Percentiles rank a stretch among this genome's conserved stretches.
phyloP scores from a whole-genome alignment of 306 rosid genomes.

The Boehmeria nivea region DNA sequence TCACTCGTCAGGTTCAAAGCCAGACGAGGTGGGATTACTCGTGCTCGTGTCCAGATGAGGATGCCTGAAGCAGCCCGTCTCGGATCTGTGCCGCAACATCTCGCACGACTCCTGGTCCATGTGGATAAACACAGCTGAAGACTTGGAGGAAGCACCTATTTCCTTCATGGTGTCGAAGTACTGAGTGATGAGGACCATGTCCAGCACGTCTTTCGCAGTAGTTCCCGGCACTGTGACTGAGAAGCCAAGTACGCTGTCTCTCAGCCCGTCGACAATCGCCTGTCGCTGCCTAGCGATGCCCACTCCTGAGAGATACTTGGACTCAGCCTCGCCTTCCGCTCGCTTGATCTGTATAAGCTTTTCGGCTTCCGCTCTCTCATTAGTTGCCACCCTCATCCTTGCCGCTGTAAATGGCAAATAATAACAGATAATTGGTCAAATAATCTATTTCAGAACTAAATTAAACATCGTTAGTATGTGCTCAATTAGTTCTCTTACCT shows the following conservation, averaged over 20 bases:
- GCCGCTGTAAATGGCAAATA: slow-evolving; percentile 21
- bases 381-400: slow-evolving; percentile 25
- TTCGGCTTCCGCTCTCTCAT: slow-evolving; percentile 23
- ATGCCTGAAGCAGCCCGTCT: slow-evolving; percentile 20
- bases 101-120: slow-evolving; percentile 30
- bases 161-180: slow-evolving; percentile 82
- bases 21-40: too few relatives aligned
- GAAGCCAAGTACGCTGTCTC: slow-evolving; percentile 22
- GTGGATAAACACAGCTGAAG: slow-evolving; percentile 75
- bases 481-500: too few relatives aligned
- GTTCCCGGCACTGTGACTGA: slow-evolving; percentile 21
- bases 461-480: too few relatives aligned
- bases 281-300: slow-evolving; percentile 28
- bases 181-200: slow-evolving; percentile 79
- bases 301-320: slow-evolving; percentile 21
- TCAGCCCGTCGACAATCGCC: slow-evolving; percentile 24
- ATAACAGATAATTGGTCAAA: too few relatives aligned
- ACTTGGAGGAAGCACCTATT: slow-evolving; percentile 66
- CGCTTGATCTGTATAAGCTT: slow-evolving; percentile 20
- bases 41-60: too few relatives aligned
- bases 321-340: slow-evolving; percentile 22
- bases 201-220: slow-evolving; percentile 34
- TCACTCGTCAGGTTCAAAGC: too few relatives aligned
- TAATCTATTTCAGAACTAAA: too few relatives aligned
- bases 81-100: slow-evolving; percentile 18